Base-by-base conservation (phyloP, 495 filamentous ascomycete species). In the Xylaria sp. region DNA sequence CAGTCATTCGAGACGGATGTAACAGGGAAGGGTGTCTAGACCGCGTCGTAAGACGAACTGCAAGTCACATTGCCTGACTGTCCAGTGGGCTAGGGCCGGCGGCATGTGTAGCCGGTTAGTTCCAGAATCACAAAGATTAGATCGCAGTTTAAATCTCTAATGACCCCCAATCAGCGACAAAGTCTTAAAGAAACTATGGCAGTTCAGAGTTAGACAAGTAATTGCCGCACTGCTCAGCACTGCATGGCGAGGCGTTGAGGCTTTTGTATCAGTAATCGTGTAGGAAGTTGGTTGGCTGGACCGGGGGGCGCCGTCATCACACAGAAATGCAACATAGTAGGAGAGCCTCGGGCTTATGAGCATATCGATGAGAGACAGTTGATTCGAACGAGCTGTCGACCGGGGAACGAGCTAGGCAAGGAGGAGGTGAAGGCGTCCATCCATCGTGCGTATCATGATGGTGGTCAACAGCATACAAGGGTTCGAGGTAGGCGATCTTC, bases 261-360 rank as follows among this genome's bases (percentile, higher is more conserved):
- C 69, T 66, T 70, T 66, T 43, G 69, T 21, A 64, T 59, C 61
- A 65, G 69, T 57, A 65, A 66, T 71, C 69, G 69, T 71, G 61
- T 71, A 58, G n/a, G 19, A 35, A 65, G 19, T 24, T 66, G 61
- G 69, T 71, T 71, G 69, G 69, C 61, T 71, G 69, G 50, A 15
- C 61, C 69, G 40, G 50, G 52, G 61, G 50, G 59, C 31, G 46
- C 58, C 59, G 52, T 21, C 31, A 44, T 59, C 61, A 65, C 61
- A 65, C 41, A 59, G 29, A 46, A 61, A 63, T 41, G 69, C 40
- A 58, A 41, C 61, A 71, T 50, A 37, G 66, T 44, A 66, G 46
- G 61, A 58, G 61, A 66, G 40, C 37, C 61, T 59, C 52, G 61
- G 61, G 61, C 52, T 6, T 24, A 33, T 59, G 59, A 64, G 31